Conservation (phyloP, 148 eudicot genomes). For the Persicaria maculosa region DNA sequence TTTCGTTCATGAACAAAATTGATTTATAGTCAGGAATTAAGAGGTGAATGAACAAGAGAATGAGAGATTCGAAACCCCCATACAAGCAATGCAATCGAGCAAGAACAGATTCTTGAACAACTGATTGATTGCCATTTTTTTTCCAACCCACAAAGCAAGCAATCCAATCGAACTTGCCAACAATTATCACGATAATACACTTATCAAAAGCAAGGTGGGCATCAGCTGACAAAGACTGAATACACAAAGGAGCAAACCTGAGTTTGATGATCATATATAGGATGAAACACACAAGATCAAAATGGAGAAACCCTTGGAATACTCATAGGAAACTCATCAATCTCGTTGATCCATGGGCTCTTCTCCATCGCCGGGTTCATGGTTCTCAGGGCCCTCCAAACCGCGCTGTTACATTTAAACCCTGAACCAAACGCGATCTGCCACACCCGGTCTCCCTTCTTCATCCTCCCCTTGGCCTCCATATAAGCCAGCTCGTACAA, state of each 20-base stretch:
- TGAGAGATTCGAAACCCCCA: too few relatives aligned
- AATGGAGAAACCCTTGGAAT: constrained; percentile 45
- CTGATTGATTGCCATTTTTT: not conserved
- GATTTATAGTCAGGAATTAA: too few relatives aligned
- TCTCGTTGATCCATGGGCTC: constrained; percentile 67
- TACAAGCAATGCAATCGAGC: too few relatives aligned
- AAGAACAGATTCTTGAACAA: not conserved
- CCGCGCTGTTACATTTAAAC: constrained; percentile 73
- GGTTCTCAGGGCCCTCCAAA: constrained; percentile 58
- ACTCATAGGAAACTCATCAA: constrained; percentile 52
- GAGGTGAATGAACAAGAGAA: too few relatives aligned
- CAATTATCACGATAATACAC: too few relatives aligned
- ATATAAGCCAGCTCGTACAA: constrained; percentile 72
- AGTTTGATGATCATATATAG: not conserved
- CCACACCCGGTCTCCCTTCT: constrained; percentile 67
- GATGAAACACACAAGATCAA: constrained; percentile 6
- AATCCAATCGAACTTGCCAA: not conserved
- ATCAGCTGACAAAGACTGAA: not conserved
- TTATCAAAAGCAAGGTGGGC: not conserved
- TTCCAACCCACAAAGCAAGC: not conserved
- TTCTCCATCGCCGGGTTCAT: constrained; percentile 56
- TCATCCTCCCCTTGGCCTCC: constrained; percentile 68
- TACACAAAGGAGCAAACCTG: not conserved
- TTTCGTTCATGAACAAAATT: too few relatives aligned
- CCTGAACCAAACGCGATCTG: constrained; percentile 76